Base-by-base conservation (phyloP, 148 eudicot species). In the Rhododendron griersonianum region DNA sequence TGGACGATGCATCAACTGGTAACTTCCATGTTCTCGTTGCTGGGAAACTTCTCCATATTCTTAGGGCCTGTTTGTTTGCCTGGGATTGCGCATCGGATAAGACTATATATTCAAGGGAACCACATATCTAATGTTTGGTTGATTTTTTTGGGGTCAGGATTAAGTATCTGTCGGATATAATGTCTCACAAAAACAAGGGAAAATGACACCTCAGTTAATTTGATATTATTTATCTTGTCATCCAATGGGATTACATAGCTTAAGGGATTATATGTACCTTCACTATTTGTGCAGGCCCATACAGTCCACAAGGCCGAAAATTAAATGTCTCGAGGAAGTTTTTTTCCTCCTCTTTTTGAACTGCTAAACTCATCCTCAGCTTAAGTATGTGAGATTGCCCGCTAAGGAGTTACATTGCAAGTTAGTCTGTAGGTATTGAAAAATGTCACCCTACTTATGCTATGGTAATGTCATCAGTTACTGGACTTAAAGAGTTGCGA, bases 1-100 rank as follows among this genome's bases (percentile, higher is more conserved):
- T 97, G 98, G 99, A 91, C 98, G 35, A 94, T 97, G 98, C 99
- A 97, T 90, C 99, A 97, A 91, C 86, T 97, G 99, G 99, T 97
- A 97, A 90, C 67, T 86, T 86, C 59, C 78, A 55, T 81, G n/a
- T 51, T 4, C 57, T 76, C 61, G 28, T 75, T 33, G 59, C 75
- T 82, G 14, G 55, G 81, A 75, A 84, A 67, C 13, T 45, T 65
- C n/a, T 7, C 28, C 50, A 39, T 61, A n/a, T 23, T 3, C 61
- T 7, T 30, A 59, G 61, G 67, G 55, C 45, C 23, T 30, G 39
- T 71, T 30, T 71, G 39, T 71, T 71, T 71, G 39, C 76, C 19
- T 2, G 8, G 37, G 39, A 28, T 71, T 30, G 35, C 8, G 16
- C 33, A 67, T 25, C 28, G 5, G 74, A 28, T 67, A 67, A 28